Base-by-base conservation (phyloP, 192 early-diverging fungal species). In the Umbelopsis vinacea region DNA sequence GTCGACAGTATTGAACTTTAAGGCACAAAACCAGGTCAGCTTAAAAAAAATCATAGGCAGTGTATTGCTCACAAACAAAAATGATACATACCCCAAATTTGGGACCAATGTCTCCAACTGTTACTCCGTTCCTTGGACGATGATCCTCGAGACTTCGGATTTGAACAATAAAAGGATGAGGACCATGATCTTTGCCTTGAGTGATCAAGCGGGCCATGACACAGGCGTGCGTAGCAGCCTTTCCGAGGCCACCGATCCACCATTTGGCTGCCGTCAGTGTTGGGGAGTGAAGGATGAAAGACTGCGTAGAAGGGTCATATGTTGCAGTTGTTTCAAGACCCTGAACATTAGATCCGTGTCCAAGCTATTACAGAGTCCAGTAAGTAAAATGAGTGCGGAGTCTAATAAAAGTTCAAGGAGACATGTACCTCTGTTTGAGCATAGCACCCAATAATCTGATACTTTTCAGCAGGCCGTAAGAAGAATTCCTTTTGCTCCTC, bases 281-380 rank as follows among this genome's bases (percentile, higher is more conserved):
- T 48, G 67, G 84, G 50, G 69, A 83, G 69, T 91, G 89, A 38
- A 97, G 88, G 24, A 91, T 76, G 80, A 95, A 97, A 71, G 93
- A 89, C 76, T 94, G 86, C 0, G 92, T 83, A 24, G 75, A 71
- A 54, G 86, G 83, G 71, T 94, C 91, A 74, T 89, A 92, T 0
- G 93, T 96, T 0, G 95, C 94, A 2, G 91, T 95, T 29, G 95
- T 97, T 79, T 97, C 95, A 4, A 97, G 83, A 4, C 92, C 93
- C 9, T 90, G 88, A 19, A 96, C 91, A 70, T 96, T 96, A 26
- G 93, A 94, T 2, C 94, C 94, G 67, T 95, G 92, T 17, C 86
- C 80, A 23, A 83, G 57, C 70, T 83, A 71, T 63, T 9, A 6
- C 14, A 29, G 17, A 63, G 35, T 35, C 14, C 0, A 75, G 21